These are phyloP conservation scores for Geranium brycei DNA, from an alignment of 345 rosid species.

Conservation along the genomic window DNA sequence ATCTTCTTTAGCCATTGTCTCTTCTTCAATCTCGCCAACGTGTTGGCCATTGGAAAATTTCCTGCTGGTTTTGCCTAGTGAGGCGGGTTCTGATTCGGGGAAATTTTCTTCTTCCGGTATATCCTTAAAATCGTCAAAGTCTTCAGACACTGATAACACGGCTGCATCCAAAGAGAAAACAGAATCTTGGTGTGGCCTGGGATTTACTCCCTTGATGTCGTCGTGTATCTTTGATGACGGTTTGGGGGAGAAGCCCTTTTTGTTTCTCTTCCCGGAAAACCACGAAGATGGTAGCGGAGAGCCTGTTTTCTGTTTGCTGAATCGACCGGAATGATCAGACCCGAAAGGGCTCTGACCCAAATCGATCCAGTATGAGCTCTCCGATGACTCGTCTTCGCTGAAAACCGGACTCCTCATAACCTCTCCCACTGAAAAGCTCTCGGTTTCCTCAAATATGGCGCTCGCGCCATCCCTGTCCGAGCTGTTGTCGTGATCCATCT, in stretches of 20 bases:
- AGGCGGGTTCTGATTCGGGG: constrained; percentile 15
- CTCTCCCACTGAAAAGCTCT: constrained; percentile 66
- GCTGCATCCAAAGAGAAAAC: constrained; percentile 73
- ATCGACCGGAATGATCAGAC: constrained; percentile 30
- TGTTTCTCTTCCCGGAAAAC: constrained; percentile 37
- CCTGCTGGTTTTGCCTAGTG: constrained; percentile 7
- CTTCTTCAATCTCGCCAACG: constrained; percentile 36
- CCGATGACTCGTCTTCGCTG: constrained; percentile 56
- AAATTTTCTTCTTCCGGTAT: constrained; percentile 33
- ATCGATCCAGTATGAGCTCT: constrained; percentile 56
- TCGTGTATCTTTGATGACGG: constrained; percentile 19
- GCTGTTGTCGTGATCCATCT: constrained; percentile 51
- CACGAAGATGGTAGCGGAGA: constrained; percentile 29
- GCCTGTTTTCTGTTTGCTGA: constrained; percentile 25
- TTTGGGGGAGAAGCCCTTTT: constrained; percentile 28
- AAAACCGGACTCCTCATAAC: constrained; percentile 63
- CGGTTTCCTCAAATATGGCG: constrained; percentile 66
- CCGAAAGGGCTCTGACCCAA: constrained; percentile 61
- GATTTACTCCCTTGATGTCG: constrained; percentile 17
- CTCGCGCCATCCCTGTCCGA: constrained; percentile 74
- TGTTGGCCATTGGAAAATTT: constrained; percentile 15
- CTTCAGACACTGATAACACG: constrained; percentile 44
- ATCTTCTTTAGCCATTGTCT: constrained; percentile 13
- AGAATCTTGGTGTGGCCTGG: constrained; percentile 19
- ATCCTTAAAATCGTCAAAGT: constrained; percentile 29